These are phyloP conservation scores for Coniferiporia sulphurascens DNA, from an alignment of 1,284 basidiomycete species.

Conservation along the genomic window DNA sequence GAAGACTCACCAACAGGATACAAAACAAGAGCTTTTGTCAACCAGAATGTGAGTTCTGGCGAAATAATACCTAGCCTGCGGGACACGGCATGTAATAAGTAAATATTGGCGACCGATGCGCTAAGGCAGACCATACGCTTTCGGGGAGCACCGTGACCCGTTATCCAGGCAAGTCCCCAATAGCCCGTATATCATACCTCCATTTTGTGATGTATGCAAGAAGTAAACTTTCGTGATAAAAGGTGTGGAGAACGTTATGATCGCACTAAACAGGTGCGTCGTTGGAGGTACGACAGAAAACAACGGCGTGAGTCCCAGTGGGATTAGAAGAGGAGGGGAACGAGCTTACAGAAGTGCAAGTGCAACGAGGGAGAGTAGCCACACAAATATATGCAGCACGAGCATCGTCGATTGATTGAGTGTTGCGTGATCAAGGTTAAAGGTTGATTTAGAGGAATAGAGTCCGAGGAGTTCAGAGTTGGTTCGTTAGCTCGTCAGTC, in stretches of 20 bases:
- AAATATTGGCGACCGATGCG: not conserved
- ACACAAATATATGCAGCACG: not conserved
- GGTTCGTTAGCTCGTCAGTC: not conserved
- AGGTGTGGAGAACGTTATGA: conserved; percentile 29
- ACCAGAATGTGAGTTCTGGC: conserved; percentile 23
- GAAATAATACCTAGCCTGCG: conserved; percentile 26
- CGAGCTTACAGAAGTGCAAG: not conserved
- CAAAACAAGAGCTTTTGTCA: conserved; percentile 26
- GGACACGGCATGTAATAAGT: not conserved
- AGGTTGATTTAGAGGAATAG: too few species aligned
- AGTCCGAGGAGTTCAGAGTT: not conserved
- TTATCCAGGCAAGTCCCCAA: conserved; percentile 28
- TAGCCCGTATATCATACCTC: conserved; percentile 27
- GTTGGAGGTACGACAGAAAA: not conserved
- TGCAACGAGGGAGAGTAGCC: not conserved
- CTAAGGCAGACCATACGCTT: conserved; percentile 19
- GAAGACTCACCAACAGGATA: conserved; percentile 27
- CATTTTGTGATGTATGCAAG: conserved; percentile 23
- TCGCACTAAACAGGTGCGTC: conserved; percentile 20
- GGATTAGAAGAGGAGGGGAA: not conserved
- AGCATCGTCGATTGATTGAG: not conserved
- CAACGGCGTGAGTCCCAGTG: not conserved
- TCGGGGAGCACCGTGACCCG: conserved; percentile 21
- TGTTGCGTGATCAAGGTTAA: too few species aligned
- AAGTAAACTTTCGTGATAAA: conserved; percentile 29